Base-by-base conservation (phyloP, 306 rosid species). In the Ceratonia siliqua region DNA sequence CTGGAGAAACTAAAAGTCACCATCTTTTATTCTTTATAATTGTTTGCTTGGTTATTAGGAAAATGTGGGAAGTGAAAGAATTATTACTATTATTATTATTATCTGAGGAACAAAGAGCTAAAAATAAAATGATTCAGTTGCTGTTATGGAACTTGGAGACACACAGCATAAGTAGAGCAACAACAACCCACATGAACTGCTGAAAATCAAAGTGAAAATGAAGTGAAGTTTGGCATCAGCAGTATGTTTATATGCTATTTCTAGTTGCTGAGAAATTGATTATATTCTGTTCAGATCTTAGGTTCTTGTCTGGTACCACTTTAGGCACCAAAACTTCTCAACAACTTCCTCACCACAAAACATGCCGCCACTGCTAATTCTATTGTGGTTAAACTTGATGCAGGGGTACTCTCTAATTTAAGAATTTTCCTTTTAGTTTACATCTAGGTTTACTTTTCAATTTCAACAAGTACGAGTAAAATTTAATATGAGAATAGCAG, bases 71-170 rank as follows among this genome's bases (percentile, higher is more conserved):
- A 42, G 53, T 12, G 6, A 6, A 12, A 21, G 42, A 6, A 5
- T 38, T 38, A 5, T 38, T 38, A 5, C 8, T 63, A 12, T 5
- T 54, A n/a, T 54, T 28, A 15, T 42, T 66, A 64, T 72, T 30
- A 52, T 52, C 20, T 35, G 45, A 38, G 64, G 25, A 70, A 14
- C 18, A 53, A 70, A 70, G 14, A 36, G 18, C 13, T 8, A 21
- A 27, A 21, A 27, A 27, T 14, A 24, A 52, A 64, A 30, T 67
- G 46, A 76, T 58, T 27, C 22, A 76, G 50, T 67, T 67, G 28
- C 25, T 14, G 8, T 45, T 8, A n/a, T 45, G 39, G 42, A 32
- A 46, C 41, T 36, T 22, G 12, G 30, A 65, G 67, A 61, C 25
- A 33, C 12, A 15, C 39, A 5, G 22, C 22, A 21, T 21, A 8